Percentiles rank a stretch among this genome's conserved stretches.
These are phyloP conservation scores for Hymenochaete sp. DNA, from an alignment of 1,284 basidiomycete genomes.

Conservation along the genomic window DNA sequence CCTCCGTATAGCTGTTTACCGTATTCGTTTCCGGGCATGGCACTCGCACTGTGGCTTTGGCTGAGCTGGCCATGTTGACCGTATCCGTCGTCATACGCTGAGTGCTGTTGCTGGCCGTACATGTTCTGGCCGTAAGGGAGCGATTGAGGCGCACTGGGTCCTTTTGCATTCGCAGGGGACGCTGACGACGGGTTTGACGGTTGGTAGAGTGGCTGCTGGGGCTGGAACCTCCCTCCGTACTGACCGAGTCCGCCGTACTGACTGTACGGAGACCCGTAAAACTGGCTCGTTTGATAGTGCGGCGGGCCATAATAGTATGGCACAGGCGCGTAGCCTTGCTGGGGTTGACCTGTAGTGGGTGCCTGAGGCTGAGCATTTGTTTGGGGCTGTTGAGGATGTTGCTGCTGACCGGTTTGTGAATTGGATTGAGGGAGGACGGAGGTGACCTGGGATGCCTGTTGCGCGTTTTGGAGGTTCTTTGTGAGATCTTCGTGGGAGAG, in stretches of 20 bases:
- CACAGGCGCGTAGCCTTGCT: constrained; percentile 48
- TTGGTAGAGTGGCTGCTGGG: constrained; percentile 29
- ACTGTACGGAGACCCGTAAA: constrained; percentile 63
- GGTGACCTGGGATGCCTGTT: constrained; percentile 30
- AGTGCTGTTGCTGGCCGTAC: constrained; percentile 52
- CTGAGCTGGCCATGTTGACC: constrained; percentile 44
- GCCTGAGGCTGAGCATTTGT: constrained; percentile 41
- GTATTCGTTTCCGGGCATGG: constrained; percentile 49
- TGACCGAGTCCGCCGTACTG: constrained; percentile 62
- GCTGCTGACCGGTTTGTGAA: constrained; percentile 38
- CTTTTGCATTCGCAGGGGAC: constrained; percentile 54
- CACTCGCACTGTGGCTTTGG: constrained; percentile 38
- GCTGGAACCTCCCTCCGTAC: constrained; percentile 65
- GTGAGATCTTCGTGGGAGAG: constrained; percentile 58
- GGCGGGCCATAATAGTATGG: constrained; percentile 55
- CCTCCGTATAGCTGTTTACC: constrained; percentile 56
- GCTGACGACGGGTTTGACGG: constrained; percentile 56
- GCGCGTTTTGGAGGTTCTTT: constrained; percentile 52
- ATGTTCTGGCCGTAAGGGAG: constrained; percentile 52
- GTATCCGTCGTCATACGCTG: constrained; percentile 61
- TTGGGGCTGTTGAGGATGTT: constrained; percentile 27
- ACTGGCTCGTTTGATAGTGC: constrained; percentile 48
- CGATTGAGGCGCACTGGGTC: constrained; percentile 44
- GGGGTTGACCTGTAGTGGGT: constrained; percentile 48
- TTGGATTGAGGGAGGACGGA: constrained; percentile 42